A percentile compares a stretch with the other conserved stretches of the same genome.
Evolutionary conservation across 192 early-diverging fungal genomes (phyloP).

Genomic region (Diversispora eburnea): DNA sequence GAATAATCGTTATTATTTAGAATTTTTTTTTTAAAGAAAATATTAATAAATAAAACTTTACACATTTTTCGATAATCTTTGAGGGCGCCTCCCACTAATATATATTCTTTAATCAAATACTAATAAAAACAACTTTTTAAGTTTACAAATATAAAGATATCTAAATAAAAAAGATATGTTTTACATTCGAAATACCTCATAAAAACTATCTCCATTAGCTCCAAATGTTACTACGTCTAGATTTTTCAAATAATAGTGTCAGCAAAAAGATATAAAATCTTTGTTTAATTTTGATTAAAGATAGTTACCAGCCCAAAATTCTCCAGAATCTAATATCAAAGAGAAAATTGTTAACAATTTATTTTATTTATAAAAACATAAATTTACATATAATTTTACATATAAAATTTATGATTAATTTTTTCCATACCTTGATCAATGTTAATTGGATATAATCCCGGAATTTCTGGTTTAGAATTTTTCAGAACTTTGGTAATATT

Average conservation of each 20-base stretch:
- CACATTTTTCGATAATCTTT: conserved; percentile 17
- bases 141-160: not conserved
- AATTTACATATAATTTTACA: no score
- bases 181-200: conserved; percentile 44
- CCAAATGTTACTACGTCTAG: conserved; percentile 41
- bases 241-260: conserved; percentile 14
- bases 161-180: not conserved
- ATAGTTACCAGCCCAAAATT: no score
- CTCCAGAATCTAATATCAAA: no score
- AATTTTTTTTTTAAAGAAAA: no score
- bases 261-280: not conserved
- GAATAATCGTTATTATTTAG: not conserved
- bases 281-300: no score
- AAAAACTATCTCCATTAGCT: conserved; percentile 55
- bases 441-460: conserved; percentile 59
- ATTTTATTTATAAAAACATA: no score
- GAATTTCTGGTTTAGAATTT: conserved; percentile 35
- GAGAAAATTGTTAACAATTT: no score
- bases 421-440: conserved; percentile 33
- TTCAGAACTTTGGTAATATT: conserved; percentile 54
- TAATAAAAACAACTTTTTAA: conserved; percentile 13
- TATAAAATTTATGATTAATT: no score
- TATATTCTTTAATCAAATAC: conserved; percentile 58
- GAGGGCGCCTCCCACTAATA: conserved; percentile 31
- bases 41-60: not conserved